Evolutionary conservation across 2,329 filamentous ascomycete species (phyloP).

Genomic region (Colletotrichum cereale): DNA sequence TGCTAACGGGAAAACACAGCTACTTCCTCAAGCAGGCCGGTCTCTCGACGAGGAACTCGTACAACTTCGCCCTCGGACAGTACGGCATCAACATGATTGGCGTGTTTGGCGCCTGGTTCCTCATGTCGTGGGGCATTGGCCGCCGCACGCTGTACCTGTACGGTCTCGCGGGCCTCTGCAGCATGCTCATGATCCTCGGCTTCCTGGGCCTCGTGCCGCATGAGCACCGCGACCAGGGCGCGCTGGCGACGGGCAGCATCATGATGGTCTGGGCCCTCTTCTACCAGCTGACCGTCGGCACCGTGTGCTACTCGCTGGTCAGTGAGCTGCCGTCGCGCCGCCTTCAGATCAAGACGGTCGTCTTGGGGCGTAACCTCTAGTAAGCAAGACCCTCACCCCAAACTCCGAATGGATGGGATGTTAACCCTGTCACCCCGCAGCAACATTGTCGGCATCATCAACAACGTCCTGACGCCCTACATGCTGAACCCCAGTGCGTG

Average conservation of each 20-base stretch:
- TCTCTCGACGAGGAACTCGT: constrained; percentile 63
- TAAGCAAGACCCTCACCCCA: constrained; percentile 50
- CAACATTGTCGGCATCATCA: constrained; percentile 86
- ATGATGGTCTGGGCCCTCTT: constrained; percentile 86
- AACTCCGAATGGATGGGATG: neutral
- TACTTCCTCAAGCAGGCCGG: constrained; percentile 73
- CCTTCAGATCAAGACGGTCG: constrained; percentile 91
- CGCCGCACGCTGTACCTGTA: constrained; percentile 82
- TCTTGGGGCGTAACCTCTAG: constrained; percentile 84
- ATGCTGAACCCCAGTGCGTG: constrained; percentile 91
- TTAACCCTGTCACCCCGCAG: constrained; percentile 49
- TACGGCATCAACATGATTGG: constrained; percentile 83
- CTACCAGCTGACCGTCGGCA: constrained; percentile 90
- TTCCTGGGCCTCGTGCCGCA: constrained; percentile 82
- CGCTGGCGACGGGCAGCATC: constrained; percentile 84
- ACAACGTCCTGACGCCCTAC: constrained; percentile 86
- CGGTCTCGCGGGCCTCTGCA: constrained; percentile 78
- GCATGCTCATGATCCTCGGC: constrained; percentile 85
- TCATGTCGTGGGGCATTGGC: constrained; percentile 82
- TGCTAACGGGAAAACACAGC: constrained; percentile 43
- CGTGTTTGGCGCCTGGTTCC: constrained; percentile 83
- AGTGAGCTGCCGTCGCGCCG: constrained; percentile 85
- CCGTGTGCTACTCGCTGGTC: constrained; percentile 90
- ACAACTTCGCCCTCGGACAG: constrained; percentile 72
- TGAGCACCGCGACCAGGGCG: constrained; percentile 68